Base-by-base conservation (phyloP, 2,329 filamentous ascomycete genomes). In the Penicillium hordei region DNA sequence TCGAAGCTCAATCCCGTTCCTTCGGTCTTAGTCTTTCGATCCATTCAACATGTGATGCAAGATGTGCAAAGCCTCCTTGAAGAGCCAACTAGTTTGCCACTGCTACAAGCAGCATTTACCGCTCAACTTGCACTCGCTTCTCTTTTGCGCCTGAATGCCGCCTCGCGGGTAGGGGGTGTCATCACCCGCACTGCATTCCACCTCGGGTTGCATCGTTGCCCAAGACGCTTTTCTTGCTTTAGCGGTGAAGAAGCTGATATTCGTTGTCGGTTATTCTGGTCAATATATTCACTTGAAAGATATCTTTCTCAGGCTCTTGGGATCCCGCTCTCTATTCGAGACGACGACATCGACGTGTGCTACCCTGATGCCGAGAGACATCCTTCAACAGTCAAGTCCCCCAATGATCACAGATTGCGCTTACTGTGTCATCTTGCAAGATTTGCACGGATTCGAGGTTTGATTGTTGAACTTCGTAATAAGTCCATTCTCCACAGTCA, bases 321-420 rank as follows among this genome's bases (percentile, higher is more conserved):
- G 0, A 72, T 84, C 0, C 83, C 83, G 0, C 70, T 85, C 0
- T 79, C 80, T 21, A 80, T 86, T 12, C 78, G 79, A 50, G 83
- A 86, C 59, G 80, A 84, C 43, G 83, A 86, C 55, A 69, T 85
- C 6, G 83, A 86, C 61, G 83, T 86, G 1, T 86, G 83, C 60
- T 82, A 82, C 55, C 81, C 79, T 0, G 77, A 76, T 0, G 68
- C 78, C 3, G 82, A 85, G 62, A 68, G 67, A 2, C 82, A 84
- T 58, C 57, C 61, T 25, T 55, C 42, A 23, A 27, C 25, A 13
- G 4, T 34, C 9, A 29, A 36, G 19, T 10, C 5, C 13, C 17
- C 38, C 1, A 46, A 56, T 23, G 25, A 68, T 61, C 42, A 54
- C 6, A 68, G 75, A 4, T 63, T 81, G 5, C 69, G 70, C 4